Evolutionary conservation across 106 monocot species (phyloP).

Genomic region (Posidonia australis): DNA sequence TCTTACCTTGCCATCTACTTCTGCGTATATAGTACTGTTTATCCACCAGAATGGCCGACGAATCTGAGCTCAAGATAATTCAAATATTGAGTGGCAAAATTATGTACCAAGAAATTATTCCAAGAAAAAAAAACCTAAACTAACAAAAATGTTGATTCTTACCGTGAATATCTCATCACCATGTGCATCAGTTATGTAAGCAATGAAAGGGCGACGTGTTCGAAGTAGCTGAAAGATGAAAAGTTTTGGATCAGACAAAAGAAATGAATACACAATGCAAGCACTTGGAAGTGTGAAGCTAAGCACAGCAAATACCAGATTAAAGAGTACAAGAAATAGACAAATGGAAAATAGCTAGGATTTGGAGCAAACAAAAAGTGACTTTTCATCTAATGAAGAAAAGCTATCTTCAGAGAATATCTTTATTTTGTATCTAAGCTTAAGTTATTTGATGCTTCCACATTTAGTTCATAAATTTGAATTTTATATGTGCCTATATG

Average conservation of each 20-base stretch:
- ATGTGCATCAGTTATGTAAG: slow-evolving; percentile 63
- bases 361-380: no score
- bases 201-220: slow-evolving; percentile 83
- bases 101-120: background rate
- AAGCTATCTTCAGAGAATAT: no score
- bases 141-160: slow-evolving; percentile 6
- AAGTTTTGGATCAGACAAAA: background rate
- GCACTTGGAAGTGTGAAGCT: background rate
- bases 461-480: no score
- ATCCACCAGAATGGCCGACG: slow-evolving; percentile 98
- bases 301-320: no score
- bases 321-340: no score
- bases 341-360: no score
- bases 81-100: background rate
- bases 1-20: slow-evolving; percentile 92
- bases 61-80: slow-evolving; percentile 53
- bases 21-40: slow-evolving; percentile 92
- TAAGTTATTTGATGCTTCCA: no score
- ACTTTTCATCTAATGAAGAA: no score
- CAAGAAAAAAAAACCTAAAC: background rate
- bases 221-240: slow-evolving; percentile 62
- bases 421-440: no score
- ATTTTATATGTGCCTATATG: no score
- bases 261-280: background rate
- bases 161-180: slow-evolving; percentile 95